phyloP scores from a whole-genome alignment of 257 asterid genomes.

The Jacaranda mimosifolia region DNA sequence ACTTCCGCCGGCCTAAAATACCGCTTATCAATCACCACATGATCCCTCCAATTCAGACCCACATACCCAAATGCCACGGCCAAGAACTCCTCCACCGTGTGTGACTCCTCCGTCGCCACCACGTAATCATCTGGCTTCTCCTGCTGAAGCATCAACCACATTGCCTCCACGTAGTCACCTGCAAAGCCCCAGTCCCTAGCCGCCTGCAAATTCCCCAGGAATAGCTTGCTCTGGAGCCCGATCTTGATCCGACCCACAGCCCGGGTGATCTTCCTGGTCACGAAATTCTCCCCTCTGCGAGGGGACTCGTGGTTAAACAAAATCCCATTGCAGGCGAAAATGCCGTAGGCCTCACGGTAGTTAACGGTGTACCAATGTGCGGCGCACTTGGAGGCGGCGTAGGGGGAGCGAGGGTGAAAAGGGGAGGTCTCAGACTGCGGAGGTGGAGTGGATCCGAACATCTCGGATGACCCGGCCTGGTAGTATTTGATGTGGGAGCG shows the following conservation, averaged over 20 bases:
- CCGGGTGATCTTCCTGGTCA: slow-evolving; percentile 92
- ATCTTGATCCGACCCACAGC: slow-evolving; percentile 94
- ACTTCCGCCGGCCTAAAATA: slow-evolving; percentile 93
- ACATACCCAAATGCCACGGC: slow-evolving; percentile 78
- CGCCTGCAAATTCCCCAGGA: slow-evolving; percentile 86
- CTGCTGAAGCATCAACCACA: slow-evolving; percentile 99
- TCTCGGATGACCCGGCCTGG: slow-evolving; percentile 98
- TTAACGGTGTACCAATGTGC: slow-evolving; percentile 99
- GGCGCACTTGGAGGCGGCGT: slow-evolving; percentile 96
- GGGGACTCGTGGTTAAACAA: slow-evolving; percentile 95
- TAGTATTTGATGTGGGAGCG: slow-evolving; percentile 79
- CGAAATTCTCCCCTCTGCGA: slow-evolving; percentile 93
- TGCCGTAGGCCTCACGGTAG: slow-evolving; percentile 90
- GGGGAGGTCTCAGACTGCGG: slow-evolving; percentile 88
- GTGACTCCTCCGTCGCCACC: slow-evolving; percentile 97
- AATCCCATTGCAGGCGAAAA: slow-evolving; percentile 94
- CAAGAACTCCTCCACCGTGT: slow-evolving; percentile 91
- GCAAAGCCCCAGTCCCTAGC: slow-evolving; percentile 98
- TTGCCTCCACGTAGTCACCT: slow-evolving; percentile 96
- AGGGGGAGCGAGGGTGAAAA: slow-evolving; percentile 94
- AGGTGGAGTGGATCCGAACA: slow-evolving; percentile 98
- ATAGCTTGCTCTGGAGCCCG: slow-evolving; percentile 92
- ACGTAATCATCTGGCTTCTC: slow-evolving; percentile 96
- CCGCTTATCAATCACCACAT: slow-evolving; percentile 85
- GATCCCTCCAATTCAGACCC: slow-evolving; percentile 91